A percentile compares a stretch with the other conserved stretches of the same genome.
phyloP scores from a whole-genome alignment of 2,329 filamentous ascomycete species.

The Pseudogymnoascus sp. region DNA sequence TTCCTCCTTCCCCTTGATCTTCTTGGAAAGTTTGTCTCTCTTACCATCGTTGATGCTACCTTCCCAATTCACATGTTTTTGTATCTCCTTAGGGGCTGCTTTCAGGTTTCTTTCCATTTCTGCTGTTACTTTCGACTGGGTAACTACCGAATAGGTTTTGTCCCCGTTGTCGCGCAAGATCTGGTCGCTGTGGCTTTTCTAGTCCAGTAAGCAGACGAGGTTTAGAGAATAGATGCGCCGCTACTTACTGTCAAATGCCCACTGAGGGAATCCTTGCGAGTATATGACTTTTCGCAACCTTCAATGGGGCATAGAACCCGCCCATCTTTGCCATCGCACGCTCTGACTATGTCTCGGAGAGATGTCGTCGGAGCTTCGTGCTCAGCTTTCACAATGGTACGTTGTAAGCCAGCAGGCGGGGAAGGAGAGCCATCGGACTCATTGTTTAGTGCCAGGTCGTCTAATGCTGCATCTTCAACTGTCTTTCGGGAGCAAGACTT shows the following conservation, averaged over 20 bases:
- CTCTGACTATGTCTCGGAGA: neutral
- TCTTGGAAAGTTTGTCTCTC: neutral
- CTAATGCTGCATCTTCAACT: neutral
- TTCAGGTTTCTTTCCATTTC: neutral
- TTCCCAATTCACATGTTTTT: neutral
- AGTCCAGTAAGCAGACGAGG: neutral
- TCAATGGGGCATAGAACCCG: neutral
- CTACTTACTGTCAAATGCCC: neutral
- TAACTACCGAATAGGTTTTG: neutral
- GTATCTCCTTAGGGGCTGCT: neutral
- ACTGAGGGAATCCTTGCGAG: neutral
- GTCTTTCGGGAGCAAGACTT: neutral
- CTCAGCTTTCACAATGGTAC: neutral
- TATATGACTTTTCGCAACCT: slow-evolving; percentile 1
- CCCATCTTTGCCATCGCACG: neutral
- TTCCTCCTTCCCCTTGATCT: neutral
- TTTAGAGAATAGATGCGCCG: neutral
- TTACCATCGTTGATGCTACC: neutral
- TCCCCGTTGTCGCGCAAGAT: neutral
- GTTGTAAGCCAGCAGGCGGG: neutral
- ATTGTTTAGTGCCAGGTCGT: neutral
- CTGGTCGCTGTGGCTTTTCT: neutral
- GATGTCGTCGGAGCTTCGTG: neutral
- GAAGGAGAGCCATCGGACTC: neutral
- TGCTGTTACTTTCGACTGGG: neutral